These are phyloP conservation scores for Entoloma clypeatum DNA, from an alignment of 1,284 basidiomycete species.

Conservation along the genomic window DNA sequence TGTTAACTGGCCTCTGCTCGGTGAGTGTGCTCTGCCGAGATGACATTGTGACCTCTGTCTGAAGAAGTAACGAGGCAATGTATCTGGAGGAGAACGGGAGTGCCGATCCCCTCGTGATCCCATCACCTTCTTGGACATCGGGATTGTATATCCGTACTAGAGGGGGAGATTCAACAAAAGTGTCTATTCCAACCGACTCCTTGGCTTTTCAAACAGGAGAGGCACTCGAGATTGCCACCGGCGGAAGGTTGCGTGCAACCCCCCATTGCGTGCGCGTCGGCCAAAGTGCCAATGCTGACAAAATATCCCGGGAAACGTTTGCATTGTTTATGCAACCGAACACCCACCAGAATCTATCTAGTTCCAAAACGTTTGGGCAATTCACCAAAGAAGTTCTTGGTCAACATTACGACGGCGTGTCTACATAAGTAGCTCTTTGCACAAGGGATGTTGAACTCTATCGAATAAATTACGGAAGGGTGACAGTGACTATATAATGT, in stretches of 20 bases:
- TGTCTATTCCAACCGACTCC: slow-evolving; percentile 77
- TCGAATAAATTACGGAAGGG: slow-evolving; percentile 6
- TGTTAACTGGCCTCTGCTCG: slow-evolving; percentile 87
- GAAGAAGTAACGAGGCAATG: slow-evolving; percentile 58
- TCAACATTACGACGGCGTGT: slow-evolving; percentile 62
- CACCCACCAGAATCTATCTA: slow-evolving; percentile 68
- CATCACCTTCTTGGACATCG: slow-evolving; percentile 68
- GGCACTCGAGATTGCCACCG: slow-evolving; percentile 84
- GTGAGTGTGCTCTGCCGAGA: slow-evolving; percentile 39
- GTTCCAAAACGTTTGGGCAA: slow-evolving; percentile 75
- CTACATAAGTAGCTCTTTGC: slow-evolving; percentile 25
- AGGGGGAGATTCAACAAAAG: slow-evolving; percentile 70
- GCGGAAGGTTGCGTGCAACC: slow-evolving; percentile 73
- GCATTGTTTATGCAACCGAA: slow-evolving; percentile 93
- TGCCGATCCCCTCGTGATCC: slow-evolving; percentile 45
- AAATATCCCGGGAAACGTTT: slow-evolving; percentile 79
- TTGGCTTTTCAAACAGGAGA: slow-evolving; percentile 93
- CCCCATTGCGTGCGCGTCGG: slow-evolving; percentile 87
- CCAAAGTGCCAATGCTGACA: slow-evolving; percentile 38
- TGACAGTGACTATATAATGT: slow-evolving; percentile 2
- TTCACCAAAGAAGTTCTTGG: slow-evolving; percentile 83
- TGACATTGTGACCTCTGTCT: slow-evolving; percentile 31
- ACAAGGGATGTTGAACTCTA: slow-evolving; percentile 18
- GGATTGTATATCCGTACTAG: slow-evolving; percentile 89
- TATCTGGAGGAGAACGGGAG: slow-evolving; percentile 53